Evolutionary conservation across 164 flowering plant genomes (phyloP).

Genomic region (Aristolochia contorta): DNA sequence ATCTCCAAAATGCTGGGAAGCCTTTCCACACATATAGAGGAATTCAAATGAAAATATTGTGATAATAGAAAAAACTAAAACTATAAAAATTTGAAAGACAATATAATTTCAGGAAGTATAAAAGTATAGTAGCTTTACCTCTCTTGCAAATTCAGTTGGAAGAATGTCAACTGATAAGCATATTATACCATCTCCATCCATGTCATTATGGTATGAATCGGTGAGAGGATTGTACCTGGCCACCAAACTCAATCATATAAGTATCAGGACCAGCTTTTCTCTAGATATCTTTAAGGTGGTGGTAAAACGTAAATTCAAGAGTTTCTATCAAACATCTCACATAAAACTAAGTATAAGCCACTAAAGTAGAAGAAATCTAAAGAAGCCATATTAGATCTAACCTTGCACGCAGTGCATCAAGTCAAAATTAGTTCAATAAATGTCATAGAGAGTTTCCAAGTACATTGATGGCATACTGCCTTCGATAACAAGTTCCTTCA

Average conservation of each 20-base stretch:
- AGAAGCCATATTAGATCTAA: too few species aligned
- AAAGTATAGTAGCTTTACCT: slow-evolving; percentile 32
- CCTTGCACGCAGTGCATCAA: too few species aligned
- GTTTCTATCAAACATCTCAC: too few species aligned
- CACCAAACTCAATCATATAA: slow-evolving; percentile 2
- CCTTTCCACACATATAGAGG: slow-evolving; percentile 31
- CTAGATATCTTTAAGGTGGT: too few species aligned
- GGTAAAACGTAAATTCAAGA: too few species aligned
- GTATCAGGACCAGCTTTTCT: too few species aligned
- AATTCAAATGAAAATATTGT: not conserved
- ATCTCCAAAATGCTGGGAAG: slow-evolving; percentile 96
- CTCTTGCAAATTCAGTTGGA: slow-evolving; percentile 96
- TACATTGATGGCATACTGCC: too few species aligned
- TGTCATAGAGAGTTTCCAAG: too few species aligned
- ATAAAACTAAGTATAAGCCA: too few species aligned
- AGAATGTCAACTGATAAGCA: slow-evolving; percentile 88
- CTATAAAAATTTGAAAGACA: not conserved
- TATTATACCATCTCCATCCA: slow-evolving; percentile 79
- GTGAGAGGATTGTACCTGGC: slow-evolving; percentile 60
- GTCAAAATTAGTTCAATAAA: too few species aligned
- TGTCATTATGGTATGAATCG: slow-evolving; percentile 58
- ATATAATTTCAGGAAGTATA: not conserved
- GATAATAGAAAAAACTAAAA: not conserved
- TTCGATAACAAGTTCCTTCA: too few species aligned
- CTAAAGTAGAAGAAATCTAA: too few species aligned